Evolutionary conservation across 2,329 filamentous ascomycete genomes (phyloP), one percentile per base, ranked within the genome.

Genomic region (Neocatenulostroma microsporum): DNA sequence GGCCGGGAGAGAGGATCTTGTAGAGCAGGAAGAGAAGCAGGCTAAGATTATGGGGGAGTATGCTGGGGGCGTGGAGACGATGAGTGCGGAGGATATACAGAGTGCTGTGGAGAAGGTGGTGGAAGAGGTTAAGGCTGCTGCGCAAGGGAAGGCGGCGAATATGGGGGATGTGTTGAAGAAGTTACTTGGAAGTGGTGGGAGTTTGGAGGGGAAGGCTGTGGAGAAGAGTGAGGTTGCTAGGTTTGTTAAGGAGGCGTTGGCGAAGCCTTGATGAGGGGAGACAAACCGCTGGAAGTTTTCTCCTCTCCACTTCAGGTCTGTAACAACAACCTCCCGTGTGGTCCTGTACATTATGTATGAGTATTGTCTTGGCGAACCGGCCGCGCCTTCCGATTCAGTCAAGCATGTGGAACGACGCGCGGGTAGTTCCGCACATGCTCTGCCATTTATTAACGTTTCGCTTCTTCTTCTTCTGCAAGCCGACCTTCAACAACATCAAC

Each of bases 1-100:
- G 1, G 82, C 78, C 1, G 75, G 75, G 3, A 69, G 84, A 25
- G 63, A 72, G 17, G 84, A 89, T 56, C 62, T 89, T 23, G 80
- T 74, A 0, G 73, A 77, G 39, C 83, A 82, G 63, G 83, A 89
- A 64, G 66, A 76, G 43, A 65, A 63, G 9, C 81, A 88, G 62
- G 63, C 81, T 32, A 62, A 62, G 21, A 69, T 89, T 2, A 55
- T 87, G 50, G 69, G 80, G 25, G 77, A 78, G 49, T 86, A 85
- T 58, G 65, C 75, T 3, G 67, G 69, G 6, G 66, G 63, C 42
- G 71, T 85, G 10, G 65, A 78, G 58, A 70, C 68, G 10, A 50
- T 85, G 36, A 61, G 65, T 2, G 68, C 72, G 42, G 74, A 72
- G 4, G 73, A 84, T 55, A 63, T 88, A 14, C 66, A 65, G 51